A percentile compares a stretch with the other conserved stretches of the same genome.
Conservation (phyloP, 2,329 filamentous ascomycete genomes). For the Rutstroemia sp. region DNA sequence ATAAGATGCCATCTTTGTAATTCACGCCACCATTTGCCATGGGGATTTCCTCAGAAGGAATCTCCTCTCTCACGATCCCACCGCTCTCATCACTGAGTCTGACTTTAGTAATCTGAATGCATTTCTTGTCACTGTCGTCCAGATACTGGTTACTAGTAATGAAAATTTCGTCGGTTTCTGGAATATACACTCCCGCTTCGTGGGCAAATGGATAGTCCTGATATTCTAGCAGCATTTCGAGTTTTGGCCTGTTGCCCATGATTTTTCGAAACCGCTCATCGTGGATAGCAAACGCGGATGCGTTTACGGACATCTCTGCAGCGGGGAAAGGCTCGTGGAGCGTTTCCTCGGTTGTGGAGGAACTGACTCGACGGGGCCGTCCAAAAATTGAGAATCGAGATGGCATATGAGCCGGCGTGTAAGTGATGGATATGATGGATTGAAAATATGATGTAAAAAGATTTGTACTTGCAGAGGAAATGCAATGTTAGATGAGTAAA, state of each 20-base stretch:
- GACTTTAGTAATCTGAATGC: slow-evolving; percentile 24
- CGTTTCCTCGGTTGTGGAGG: not conserved
- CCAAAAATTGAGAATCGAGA: not conserved
- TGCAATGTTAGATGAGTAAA: not conserved
- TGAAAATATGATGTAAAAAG: not conserved
- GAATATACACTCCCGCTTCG: slow-evolving; percentile 44
- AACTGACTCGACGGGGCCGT: not conserved
- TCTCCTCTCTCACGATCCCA: not conserved
- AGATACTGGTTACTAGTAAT: slow-evolving; percentile 34
- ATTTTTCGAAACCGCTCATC: slow-evolving; percentile 6
- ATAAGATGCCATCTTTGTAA: slow-evolving; percentile 12
- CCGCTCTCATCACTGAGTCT: slow-evolving; percentile 26
- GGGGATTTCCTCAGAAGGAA: not conserved
- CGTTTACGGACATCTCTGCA: not conserved
- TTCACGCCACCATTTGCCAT: slow-evolving; percentile 11
- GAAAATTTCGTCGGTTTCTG: slow-evolving; percentile 34
- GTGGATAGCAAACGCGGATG: not conserved
- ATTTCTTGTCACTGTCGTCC: slow-evolving; percentile 15
- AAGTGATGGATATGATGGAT: not conserved
- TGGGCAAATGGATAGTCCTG: slow-evolving; percentile 35
- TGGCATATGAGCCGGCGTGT: not conserved
- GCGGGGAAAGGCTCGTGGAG: not conserved
- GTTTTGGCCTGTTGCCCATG: not conserved
- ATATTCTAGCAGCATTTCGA: slow-evolving; percentile 37
- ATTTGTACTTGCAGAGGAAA: not conserved